phyloP scores from a whole-genome alignment of 2,329 filamentous ascomycete genomes.

The Colletotrichum sansevieriae region DNA sequence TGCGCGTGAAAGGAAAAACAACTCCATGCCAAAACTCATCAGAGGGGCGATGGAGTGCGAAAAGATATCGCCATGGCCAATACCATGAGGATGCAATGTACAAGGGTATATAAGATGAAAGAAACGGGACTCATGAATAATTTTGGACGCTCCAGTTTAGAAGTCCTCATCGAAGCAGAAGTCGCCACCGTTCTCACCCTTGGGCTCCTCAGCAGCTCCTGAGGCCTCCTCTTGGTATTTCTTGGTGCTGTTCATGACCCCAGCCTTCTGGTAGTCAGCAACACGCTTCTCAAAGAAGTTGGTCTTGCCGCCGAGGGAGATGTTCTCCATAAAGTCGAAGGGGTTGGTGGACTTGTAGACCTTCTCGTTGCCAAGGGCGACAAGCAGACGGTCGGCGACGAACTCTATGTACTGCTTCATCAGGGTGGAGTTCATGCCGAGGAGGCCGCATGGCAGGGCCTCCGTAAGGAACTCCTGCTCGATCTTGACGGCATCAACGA shows the following conservation, averaged over 20 bases:
- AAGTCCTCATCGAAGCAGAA: constrained; percentile 98
- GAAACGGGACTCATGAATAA: constrained; percentile 36
- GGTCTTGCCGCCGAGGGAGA: constrained; percentile 98
- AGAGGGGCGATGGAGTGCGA: constrained; percentile 40
- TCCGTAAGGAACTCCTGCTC: constrained; percentile 99
- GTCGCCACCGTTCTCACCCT: constrained; percentile 76
- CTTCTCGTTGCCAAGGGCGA: constrained; percentile 95
- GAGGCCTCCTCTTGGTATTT: constrained; percentile 68
- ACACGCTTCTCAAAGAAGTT: constrained; percentile 99
- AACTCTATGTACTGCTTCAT: constrained; percentile 99
- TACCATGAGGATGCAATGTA: constrained; percentile 42
- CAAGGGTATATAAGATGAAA: constrained; percentile 44
- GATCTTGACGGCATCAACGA: constrained; percentile 92
- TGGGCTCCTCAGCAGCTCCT: constrained; percentile 58
- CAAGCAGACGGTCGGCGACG: constrained; percentile 92
- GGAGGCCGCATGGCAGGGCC: constrained; percentile 89
- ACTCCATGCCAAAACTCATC: constrained; percentile 23
- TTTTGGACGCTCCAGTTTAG: constrained; percentile 62
- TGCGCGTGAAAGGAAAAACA: constrained; percentile 21
- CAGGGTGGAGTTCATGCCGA: constrained; percentile 96
- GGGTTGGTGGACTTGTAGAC: constrained; percentile 93
- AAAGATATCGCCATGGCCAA: constrained; percentile 47
- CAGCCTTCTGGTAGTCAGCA: constrained; percentile 99
- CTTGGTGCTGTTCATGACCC: constrained; percentile 94
- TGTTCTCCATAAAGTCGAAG: constrained; percentile 99